Conservation (phyloP, 2,329 filamentous ascomycete species). For the Stagonosporopsis chrysanthemi region DNA sequence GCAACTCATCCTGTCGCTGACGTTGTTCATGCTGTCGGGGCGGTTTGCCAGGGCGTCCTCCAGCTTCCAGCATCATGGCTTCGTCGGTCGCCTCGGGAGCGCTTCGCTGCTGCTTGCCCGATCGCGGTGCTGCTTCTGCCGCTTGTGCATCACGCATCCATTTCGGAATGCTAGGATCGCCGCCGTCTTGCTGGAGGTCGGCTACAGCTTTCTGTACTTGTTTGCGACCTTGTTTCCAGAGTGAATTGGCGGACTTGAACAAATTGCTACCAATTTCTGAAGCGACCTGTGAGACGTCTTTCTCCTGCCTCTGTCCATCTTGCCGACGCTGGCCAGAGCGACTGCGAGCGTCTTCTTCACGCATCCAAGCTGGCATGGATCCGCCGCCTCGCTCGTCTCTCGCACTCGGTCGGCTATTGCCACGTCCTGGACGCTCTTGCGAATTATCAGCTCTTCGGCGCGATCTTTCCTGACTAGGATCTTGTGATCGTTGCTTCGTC, state of each 20-base stretch:
- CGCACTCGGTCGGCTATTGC: slow-evolving; percentile 36
- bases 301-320: slow-evolving; percentile 66
- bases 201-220: slow-evolving; percentile 90
- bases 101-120: slow-evolving; percentile 32
- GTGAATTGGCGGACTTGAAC: slow-evolving; percentile 90
- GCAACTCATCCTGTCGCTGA: slow-evolving; percentile 33
- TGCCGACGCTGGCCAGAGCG: slow-evolving; percentile 56
- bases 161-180: slow-evolving; percentile 82
- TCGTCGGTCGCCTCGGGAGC: slow-evolving; percentile 56
- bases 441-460: slow-evolving; percentile 36
- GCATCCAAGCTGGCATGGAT: slow-evolving; percentile 68
- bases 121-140: slow-evolving; percentile 33
- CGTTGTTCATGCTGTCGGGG: slow-evolving; percentile 37
- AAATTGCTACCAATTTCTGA: slow-evolving; percentile 82
- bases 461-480: slow-evolving; percentile 37
- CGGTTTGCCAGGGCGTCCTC: slow-evolving; percentile 62
- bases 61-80: slow-evolving; percentile 79
- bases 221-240: slow-evolving; percentile 96
- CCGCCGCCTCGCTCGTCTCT: slow-evolving; percentile 42
- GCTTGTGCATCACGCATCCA: slow-evolving; percentile 85
- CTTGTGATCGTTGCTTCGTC: slow-evolving; percentile 72
- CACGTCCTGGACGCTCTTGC: slow-evolving; percentile 36
- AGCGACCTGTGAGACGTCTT: slow-evolving; percentile 80
- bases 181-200: slow-evolving; percentile 75
- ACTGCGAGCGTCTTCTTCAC: slow-evolving; percentile 61